Evolutionary conservation across 1,139 yeast species (phyloP), one percentile per base, ranked within the genome.

Genomic region (Tardiomyces blankii): DNA sequence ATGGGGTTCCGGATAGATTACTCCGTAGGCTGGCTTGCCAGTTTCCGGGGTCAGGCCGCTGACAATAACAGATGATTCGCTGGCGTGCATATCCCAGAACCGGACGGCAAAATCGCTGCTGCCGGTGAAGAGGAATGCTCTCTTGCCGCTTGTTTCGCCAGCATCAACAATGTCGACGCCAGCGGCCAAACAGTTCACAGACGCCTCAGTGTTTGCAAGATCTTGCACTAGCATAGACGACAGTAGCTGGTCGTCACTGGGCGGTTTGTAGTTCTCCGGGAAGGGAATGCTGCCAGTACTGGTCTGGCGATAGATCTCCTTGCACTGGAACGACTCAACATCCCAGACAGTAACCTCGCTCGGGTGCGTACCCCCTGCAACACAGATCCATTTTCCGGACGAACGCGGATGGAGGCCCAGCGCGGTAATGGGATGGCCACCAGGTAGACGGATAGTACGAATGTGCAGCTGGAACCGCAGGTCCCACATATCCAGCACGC

Each of bases 401-500:
- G 62, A 59, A 25, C 68, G 58, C 0, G 82, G 77, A 33, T 78
- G 67, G 2, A 70, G 49, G 11, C 62, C 61, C 9, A 84, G 58
- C 38, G 69, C 61, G 14, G 65, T 63, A 14, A 85, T 77, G 0
- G 78, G 75, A 11, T 52, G 61, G 2, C 71, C 64, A 14, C 70
- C 68, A 14, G 71, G 72, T 42, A 82, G 69, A 7, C 73, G 72
- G 80, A 88, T 84, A 1, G 81, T 68, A 50, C 75, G 80, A 27
- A 85, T 67, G 42, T 75, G 65, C 0, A 82, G 54, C 38, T 70
- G 71, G 59, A 87, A 86, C 46, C 95, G 68, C 40, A 84, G 55
- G 62, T 89, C 96, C 95, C 96, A 88, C 18, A 91, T 62, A 50
- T 78, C 78, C 30, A 91, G 60, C 1, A 80, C 66, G 1, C 97